Evolutionary conservation across 805 yeast species (phyloP), one percentile per base, ranked within the genome.

Genomic region (Scheffersomyces lignosus): DNA sequence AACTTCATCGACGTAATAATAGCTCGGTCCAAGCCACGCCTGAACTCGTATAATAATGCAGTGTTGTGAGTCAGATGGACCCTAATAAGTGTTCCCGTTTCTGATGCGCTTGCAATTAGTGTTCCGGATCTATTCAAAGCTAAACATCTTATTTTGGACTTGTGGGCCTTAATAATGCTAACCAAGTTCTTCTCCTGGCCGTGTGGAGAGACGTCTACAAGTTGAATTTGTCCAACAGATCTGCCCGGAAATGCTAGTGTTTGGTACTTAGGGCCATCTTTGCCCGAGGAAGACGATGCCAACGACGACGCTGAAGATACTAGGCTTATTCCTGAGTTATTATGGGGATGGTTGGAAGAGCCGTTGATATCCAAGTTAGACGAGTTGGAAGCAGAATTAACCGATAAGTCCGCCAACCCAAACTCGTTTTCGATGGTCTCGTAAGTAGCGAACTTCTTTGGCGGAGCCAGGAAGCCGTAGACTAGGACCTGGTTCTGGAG

Each of bases 11-110:
- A 83, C 27, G 84, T 85, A 5, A 93, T 77, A 13, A 73, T 69
- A 1, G 96, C 97, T 35, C 81, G 74, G 58, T 93, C 98, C 15
- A 90, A 57, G 0, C 99, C 99, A 34, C 99, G 71, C 48, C 98
- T 71, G 52, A 90, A 90, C 56, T 88, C 96, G 52, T 75, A 83
- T n/a, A 87, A 51, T 34, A 87, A 64, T 1, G 83, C 73, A 18
- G 95, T 83, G 23, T 77, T 79, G 34, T 71, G 69, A 1, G 88
- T 77, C 4, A 87, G 80, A 53, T 83, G 88, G 3, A 87, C 70
- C 34, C 96, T 62, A 14, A 88, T 78, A 6, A 88, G 71, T 0
- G 96, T 89, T 0, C 96, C 96, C 1, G 83, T 78, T 34, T 79
- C 86, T 9, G 89, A 81, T 0, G 95, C 95, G 14, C 87, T 78